These are phyloP conservation scores for Trichophyton mentagrophytes DNA, from an alignment of 2,329 filamentous ascomycete species.

Conservation along the genomic window DNA sequence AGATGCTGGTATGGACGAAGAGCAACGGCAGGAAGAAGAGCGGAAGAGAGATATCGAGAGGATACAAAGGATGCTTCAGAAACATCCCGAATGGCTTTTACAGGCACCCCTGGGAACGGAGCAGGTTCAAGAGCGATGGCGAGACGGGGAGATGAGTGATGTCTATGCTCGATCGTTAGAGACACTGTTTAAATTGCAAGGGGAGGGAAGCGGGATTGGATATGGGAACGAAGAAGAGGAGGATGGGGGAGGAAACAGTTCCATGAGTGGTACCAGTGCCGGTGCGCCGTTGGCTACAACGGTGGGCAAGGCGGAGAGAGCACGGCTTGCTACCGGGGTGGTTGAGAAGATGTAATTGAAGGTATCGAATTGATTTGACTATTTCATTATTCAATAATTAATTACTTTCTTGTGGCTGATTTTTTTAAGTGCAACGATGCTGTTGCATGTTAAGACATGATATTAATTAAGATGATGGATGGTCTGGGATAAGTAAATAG, in stretches of 20 bases:
- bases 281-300: conserved; percentile 32
- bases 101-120: conserved; percentile 23
- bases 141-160: conserved; percentile 30
- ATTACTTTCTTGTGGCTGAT: not conserved
- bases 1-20: not conserved
- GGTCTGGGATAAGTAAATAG: not conserved
- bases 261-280: conserved; percentile 9
- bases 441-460: not conserved
- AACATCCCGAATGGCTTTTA: conserved; percentile 20
- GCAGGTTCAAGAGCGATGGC: conserved; percentile 27
- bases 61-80: not conserved
- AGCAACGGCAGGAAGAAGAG: not conserved
- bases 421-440: not conserved
- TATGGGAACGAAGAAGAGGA: conserved; percentile 13
- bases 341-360: conserved; percentile 33
- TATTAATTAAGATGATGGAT: not conserved
- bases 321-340: conserved; percentile 34
- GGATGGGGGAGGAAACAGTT: conserved; percentile 11
- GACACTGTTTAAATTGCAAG: conserved; percentile 29
- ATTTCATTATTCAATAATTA: not conserved
- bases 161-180: conserved; percentile 31
- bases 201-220: conserved; percentile 19
- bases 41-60: not conserved
- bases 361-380: not conserved
- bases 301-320: conserved; percentile 36